A percentile compares a stretch with the other conserved stretches of the same genome.
phyloP scores from a whole-genome alignment of 1,284 basidiomycete species.

The Apiotrichum gamsii region DNA sequence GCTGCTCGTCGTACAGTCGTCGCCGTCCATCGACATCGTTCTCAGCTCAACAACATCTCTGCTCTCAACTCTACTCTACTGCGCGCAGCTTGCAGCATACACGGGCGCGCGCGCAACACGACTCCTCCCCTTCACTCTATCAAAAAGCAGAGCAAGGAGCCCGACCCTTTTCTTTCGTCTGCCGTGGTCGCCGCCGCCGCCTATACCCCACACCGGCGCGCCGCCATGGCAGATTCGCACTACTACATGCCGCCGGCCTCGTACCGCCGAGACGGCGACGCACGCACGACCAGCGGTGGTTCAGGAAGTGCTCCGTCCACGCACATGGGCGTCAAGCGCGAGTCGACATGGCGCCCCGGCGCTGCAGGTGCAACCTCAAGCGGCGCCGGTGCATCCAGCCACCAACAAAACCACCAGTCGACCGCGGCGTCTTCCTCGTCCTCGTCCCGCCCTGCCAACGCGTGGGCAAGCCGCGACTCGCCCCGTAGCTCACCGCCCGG shows the following conservation, averaged over 20 bases:
- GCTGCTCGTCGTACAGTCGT: too few species aligned
- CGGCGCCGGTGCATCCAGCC: background rate
- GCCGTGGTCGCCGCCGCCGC: background rate
- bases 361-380: too few species aligned
- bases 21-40: background rate
- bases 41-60: background rate
- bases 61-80: too few species aligned
- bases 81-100: too few species aligned
- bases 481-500: background rate
- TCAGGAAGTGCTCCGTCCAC: too few species aligned
- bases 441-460: constrained; percentile 4
- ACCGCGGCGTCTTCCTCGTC: background rate
- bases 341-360: constrained; percentile 18
- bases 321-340: constrained; percentile 13
- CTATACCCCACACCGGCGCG: background rate
- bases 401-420: too few species aligned
- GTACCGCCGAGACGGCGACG: background rate
- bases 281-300: background rate
- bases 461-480: constrained; percentile 10
- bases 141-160: too few species aligned
- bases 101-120: too few species aligned
- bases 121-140: too few species aligned
- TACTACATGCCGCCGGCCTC: constrained; percentile 17
- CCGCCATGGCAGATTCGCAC: constrained; percentile 12
- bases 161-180: too few species aligned